Evolutionary conservation across 345 rosid species (phyloP).

Genomic region (Raphanus sativus): DNA sequence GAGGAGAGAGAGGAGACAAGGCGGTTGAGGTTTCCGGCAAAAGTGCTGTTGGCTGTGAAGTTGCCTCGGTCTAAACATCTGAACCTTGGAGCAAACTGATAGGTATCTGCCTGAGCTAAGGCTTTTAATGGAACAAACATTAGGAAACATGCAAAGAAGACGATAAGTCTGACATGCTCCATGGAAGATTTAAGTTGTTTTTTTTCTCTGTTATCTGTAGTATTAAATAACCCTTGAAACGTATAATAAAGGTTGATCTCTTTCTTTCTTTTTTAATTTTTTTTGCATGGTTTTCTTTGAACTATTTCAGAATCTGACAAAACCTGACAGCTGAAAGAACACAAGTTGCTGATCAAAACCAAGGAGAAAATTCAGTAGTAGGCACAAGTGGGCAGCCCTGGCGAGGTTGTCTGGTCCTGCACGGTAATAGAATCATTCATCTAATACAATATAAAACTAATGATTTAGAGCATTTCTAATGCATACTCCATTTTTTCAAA

Average conservation of each 20-base stretch:
- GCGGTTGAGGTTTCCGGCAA: conserved; percentile 23
- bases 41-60: conserved; percentile 31
- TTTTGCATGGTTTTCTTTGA: too few species aligned
- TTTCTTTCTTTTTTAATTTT: background rate
- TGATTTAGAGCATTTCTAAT: too few species aligned
- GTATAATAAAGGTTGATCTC: background rate
- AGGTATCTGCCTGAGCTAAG: conserved; percentile 30
- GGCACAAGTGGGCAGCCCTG: background rate
- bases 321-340: background rate
- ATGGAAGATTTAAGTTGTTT: conserved; percentile 9
- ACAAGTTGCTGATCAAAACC: background rate
- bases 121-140: conserved; percentile 17
- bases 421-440: too few species aligned
- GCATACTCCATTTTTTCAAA: too few species aligned
- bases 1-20: conserved; percentile 33
- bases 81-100: background rate
- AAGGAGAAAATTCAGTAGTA: background rate
- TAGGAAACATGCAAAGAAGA: conserved; percentile 16
- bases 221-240: background rate
- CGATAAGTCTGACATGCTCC: conserved; percentile 7
- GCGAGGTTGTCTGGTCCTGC: too few species aligned
- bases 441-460: too few species aligned
- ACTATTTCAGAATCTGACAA: background rate
- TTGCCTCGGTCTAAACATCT: conserved; percentile 20
- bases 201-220: background rate